Base-by-base conservation (phyloP, 345 rosid genomes). In the Aquilaria yunnanensis region DNA sequence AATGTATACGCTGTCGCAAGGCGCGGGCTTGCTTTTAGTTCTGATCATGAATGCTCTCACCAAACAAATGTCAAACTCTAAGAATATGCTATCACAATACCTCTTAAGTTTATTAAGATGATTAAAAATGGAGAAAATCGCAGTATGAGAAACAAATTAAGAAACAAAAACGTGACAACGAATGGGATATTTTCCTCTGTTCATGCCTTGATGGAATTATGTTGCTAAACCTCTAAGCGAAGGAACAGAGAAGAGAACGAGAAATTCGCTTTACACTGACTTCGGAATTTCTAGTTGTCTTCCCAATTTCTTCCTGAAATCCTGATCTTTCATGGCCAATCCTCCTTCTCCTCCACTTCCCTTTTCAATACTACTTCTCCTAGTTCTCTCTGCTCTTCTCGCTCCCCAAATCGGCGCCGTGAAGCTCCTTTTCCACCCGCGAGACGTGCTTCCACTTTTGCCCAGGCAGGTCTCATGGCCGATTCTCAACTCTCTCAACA, bases 391-490 rank as follows among this genome's bases (percentile, higher is more conserved):
- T 23, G 55, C 66, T n/a, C 47, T 64, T 34, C 47, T 51, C 45
- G 37, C 63, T 9, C 48, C 71, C 0, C 68, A 32, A 34, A 70
- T 75, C 0, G 56, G 52, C 51, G 56, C 76, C 10, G 45, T 66
- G 11, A 75, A 75, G n/a, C 47, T 74, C 61, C 95, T 88, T 6
- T 85, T 93, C 68, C 92, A 81, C 75, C 85, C 92, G 8, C 76
- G 69, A 45, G 99, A 94, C 65, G 57, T 81, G 37, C 84, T 94
- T 31, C 97, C 97, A 31, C 57, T 86, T 48, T 65, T 94, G 57
- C 96, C 99, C 0, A 69, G 84, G 58, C 85, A 85, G 60, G 74
- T 86, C 34, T 80, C 97, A 0, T 86, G 99, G 96, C 95, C 95
- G 47, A 61, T 94, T 61, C 85, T 94, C 61, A 82, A 83, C 72